Base-by-base conservation (phyloP, 1,284 basidiomycete genomes). In the Trametes hirsuta region DNA sequence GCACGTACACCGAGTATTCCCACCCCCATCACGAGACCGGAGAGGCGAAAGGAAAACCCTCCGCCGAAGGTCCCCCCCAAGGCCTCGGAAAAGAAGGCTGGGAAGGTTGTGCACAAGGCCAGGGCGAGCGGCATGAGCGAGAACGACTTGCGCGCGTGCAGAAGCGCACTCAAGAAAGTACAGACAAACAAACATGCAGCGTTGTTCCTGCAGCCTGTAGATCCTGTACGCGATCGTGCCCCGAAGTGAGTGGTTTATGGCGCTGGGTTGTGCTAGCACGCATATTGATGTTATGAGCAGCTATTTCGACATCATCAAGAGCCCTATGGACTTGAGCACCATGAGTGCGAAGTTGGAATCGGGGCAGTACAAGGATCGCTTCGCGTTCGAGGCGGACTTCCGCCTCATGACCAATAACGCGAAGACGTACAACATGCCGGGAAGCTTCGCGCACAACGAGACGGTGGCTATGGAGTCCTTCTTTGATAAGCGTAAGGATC, bases 261-360 rank as follows among this genome's bases (percentile, higher is more conserved):
- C 30, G 8, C 30, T 30, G 8, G 30, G 12, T 15, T 10, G 21
- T 48, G 3, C 11, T 22, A 35, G 8, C 36, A 22, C 18, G 40
- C 47, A 25, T 57, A 34, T 63, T 67, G 22, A 64, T 35, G 21
- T 41, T 24, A 56, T 25, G 36, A 30, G 8, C 64, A 95, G 93
- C 66, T 98, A 98, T 75, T 94, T 95, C 68, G 87, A 92, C 53
- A 78, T 97, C 59, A 92, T 99, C 76, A 92, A 93, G 73, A 81
- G 90, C 14, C 97, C 97, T 0, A 98, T 99, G 94, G 97, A 99
- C 73, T 80, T 99, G 12, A 88, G 88, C 50, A 96, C 95, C 0
- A 93, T 97, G 78, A 81, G 82, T 21, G 91, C 91, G 55, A 98
- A 97, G 75, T 78, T 99, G 24, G 89, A 94, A 68, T 86, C 84